Percentiles rank a stretch among this genome's conserved stretches.
These are phyloP conservation scores for Acmispon strigosus DNA, from an alignment of 306 rosid species.

Conservation along the genomic window DNA sequence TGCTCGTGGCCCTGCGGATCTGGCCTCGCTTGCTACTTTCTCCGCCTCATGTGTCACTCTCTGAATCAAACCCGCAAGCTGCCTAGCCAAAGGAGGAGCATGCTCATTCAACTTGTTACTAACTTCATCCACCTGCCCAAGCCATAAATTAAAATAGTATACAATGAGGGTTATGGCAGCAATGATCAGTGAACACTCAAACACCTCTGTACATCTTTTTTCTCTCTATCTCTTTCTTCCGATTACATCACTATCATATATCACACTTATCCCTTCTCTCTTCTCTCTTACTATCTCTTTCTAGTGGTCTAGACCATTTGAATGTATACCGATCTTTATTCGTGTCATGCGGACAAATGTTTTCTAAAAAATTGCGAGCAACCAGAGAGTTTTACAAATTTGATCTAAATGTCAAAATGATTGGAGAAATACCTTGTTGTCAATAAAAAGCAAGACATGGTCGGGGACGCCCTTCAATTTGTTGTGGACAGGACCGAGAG, in stretches of 20 bases:
- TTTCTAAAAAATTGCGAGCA: too few relatives aligned
- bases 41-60: constrained; percentile 30
- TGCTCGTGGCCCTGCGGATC: constrained; percentile 51
- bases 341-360: too few relatives aligned
- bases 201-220: too few relatives aligned
- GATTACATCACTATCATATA: too few relatives aligned
- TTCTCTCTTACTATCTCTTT: too few relatives aligned
- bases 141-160: not conserved
- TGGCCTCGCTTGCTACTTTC: constrained; percentile 38
- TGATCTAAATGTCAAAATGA: not conserved
- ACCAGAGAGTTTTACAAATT: not conserved
- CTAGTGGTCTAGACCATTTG: too few relatives aligned
- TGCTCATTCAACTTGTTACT: constrained; percentile 42
- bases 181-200: too few relatives aligned
- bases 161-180: too few relatives aligned
- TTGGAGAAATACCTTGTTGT: constrained; percentile 42
- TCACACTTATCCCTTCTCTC: too few relatives aligned
- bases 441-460: constrained; percentile 55
- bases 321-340: too few relatives aligned
- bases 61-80: constrained; percentile 29
- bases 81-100: constrained; percentile 60
- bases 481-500: constrained; percentile 54
- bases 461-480: constrained; percentile 52
- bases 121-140: constrained; percentile 56
- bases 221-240: too few relatives aligned